phyloP scores from a whole-genome alignment of 2,329 filamentous ascomycete species.

The Penicillium sp. region DNA sequence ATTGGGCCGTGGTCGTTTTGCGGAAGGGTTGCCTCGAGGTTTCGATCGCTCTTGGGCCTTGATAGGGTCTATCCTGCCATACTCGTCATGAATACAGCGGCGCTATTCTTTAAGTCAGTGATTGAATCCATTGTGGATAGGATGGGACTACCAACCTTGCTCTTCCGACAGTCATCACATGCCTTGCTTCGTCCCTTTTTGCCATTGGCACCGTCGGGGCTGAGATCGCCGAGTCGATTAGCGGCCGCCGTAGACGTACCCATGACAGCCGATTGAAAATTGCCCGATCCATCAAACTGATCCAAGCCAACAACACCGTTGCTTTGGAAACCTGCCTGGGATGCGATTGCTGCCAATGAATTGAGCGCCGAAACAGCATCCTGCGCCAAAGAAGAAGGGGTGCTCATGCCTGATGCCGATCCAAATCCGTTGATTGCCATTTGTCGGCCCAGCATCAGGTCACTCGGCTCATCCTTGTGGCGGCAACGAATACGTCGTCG shows the following conservation, averaged over 20 bases:
- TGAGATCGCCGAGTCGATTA: conserved; percentile 31
- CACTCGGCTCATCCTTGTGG: conserved; percentile 56
- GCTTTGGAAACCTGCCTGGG: conserved; percentile 34
- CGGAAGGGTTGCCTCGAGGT: conserved; percentile 56
- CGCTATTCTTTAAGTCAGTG: conserved; percentile 46
- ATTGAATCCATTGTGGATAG: background rate
- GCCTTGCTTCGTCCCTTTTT: conserved; percentile 63
- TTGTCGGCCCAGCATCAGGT: conserved; percentile 28
- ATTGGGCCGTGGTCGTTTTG: conserved; percentile 52
- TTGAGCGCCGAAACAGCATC: conserved; percentile 41
- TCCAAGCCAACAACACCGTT: conserved; percentile 26
- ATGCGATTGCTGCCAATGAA: conserved; percentile 39
- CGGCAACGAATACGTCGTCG: conserved; percentile 63
- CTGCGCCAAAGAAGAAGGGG: conserved; percentile 35
- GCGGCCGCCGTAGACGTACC: conserved; percentile 25
- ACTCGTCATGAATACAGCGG: conserved; percentile 65
- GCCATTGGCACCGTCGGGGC: conserved; percentile 40
- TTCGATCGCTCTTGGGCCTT: conserved; percentile 62
- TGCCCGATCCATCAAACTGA: conserved; percentile 28
- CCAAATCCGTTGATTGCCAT: conserved; percentile 32
- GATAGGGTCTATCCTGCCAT: conserved; percentile 62
- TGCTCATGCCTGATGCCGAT: conserved; percentile 26
- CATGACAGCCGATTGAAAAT: conserved; percentile 27
- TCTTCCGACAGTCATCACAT: conserved; percentile 65
- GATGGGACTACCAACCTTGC: conserved; percentile 54